phyloP scores from a whole-genome alignment of 2,329 filamentous ascomycete genomes.

The Hymenoscyphus albidus region DNA sequence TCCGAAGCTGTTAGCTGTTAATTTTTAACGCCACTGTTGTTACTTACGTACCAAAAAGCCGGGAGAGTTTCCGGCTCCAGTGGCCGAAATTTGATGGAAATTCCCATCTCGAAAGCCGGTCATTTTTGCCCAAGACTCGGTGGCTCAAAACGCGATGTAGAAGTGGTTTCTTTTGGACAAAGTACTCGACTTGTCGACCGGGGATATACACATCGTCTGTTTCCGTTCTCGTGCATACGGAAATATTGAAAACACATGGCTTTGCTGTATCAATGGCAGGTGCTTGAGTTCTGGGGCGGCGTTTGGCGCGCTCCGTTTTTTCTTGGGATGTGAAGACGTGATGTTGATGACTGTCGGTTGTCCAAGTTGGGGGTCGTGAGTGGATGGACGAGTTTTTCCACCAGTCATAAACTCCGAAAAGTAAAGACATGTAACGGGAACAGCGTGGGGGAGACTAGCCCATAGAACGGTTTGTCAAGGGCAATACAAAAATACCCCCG shows the following conservation, averaged over 20 bases:
- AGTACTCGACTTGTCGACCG: not conserved
- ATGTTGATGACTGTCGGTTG: conserved; percentile 7
- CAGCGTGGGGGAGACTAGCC: conserved; percentile 20
- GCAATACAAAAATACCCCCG: not conserved
- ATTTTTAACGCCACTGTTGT: conserved; percentile 3
- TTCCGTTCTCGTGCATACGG: conserved; percentile 3
- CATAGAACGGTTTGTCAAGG: not conserved
- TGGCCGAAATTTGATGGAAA: conserved; percentile 5
- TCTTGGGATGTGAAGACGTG: not conserved
- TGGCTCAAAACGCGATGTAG: not conserved
- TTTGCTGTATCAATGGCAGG: not conserved
- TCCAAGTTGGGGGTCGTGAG: conserved; percentile 12
- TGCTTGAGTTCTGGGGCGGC: not conserved
- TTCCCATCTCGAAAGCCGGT: not conserved
- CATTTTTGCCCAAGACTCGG: not conserved
- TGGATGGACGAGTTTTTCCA: conserved; percentile 22
- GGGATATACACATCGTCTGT: conserved; percentile 9
- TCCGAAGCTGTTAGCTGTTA: conserved; percentile 10
- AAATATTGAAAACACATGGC: not conserved
- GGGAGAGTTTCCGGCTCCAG: conserved; percentile 1
- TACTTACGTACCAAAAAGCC: conserved; percentile 12
- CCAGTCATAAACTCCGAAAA: conserved; percentile 11
- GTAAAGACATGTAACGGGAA: conserved; percentile 16
- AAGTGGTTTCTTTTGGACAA: not conserved
- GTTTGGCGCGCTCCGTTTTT: not conserved